phyloP scores from a whole-genome alignment of 768 basidiomycete species.

The Grammothele lineata region DNA sequence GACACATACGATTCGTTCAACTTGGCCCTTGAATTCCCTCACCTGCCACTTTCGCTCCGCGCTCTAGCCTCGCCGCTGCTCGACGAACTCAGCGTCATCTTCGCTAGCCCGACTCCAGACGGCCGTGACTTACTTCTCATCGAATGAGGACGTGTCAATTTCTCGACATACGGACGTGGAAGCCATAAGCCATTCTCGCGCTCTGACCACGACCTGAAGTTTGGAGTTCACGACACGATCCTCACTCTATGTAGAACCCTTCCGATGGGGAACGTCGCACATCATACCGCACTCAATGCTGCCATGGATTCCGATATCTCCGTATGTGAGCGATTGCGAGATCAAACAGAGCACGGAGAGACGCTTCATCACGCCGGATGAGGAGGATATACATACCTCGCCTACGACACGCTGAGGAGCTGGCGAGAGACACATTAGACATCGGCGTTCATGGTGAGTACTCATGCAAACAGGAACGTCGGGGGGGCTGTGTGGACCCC shows the following conservation, averaged over 20 bases:
- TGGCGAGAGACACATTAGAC: constrained; percentile 18
- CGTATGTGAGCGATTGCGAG: constrained; percentile 28
- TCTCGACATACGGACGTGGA: too few relatives aligned
- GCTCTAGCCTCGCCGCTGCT: too few relatives aligned
- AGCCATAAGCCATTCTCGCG: too few relatives aligned
- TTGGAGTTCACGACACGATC: constrained; percentile 56
- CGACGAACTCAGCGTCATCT: too few relatives aligned
- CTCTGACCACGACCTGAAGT: constrained; percentile 23
- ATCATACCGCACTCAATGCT: constrained; percentile 58
- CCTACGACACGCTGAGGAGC: constrained; percentile 17
- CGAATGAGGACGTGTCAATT: too few relatives aligned
- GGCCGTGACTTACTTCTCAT: too few relatives aligned
- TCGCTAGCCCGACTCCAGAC: too few relatives aligned
- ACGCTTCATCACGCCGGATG: constrained; percentile 10
- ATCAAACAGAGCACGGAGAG: not conserved
- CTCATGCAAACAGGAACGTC: constrained; percentile 19
- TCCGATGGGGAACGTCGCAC: constrained; percentile 58
- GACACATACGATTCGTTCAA: too few relatives aligned
- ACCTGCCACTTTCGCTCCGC: too few relatives aligned
- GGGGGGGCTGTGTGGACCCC: constrained; percentile 22
- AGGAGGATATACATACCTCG: constrained; percentile 8
- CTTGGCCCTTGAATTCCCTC: too few relatives aligned
- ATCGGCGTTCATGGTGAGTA: too few relatives aligned
- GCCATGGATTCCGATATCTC: constrained; percentile 46
- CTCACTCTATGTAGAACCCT: constrained; percentile 64